Base-by-base conservation (phyloP, 306 rosid genomes). In the Medicago truncatula region DNA sequence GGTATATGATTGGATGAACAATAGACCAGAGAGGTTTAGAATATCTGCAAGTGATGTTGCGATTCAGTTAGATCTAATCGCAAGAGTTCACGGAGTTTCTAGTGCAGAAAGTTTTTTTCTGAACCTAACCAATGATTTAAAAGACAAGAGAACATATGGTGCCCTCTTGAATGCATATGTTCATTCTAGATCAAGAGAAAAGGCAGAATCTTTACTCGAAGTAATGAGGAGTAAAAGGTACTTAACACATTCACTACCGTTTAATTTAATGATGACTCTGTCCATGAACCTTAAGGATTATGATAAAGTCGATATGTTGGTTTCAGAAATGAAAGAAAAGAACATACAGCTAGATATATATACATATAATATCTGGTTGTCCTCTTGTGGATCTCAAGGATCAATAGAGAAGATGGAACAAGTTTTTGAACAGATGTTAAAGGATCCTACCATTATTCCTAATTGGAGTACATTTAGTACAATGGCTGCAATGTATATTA, bases 221-320 rank as follows among this genome's bases (percentile, higher is more conserved):
- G 68, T 49, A 77, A 96, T 96, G 93, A 89, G 92, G 85, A 80
- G 60, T 64, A 96, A 88, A 85, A 89, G 86, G 23, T 85, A 84
- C 78, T 89, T 93, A 11, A 40, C 65, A 41, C 90, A 90, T 53
- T 23, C 97, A 0, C 97, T 96, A 62, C 91, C 99, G 56, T 92
- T 74, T 83, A 96, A 96, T 82, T 95, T 90, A 71, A 96, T 96
- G 98, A 96, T 96, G 99, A 96, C 97, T 77, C 89, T 96, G 63
- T 96, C 92, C 81, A 88, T 88, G 98, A 92, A 92, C 80, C 84
- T 87, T 25, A 82, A 77, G 85, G 97, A 96, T 64, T 90, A 84
- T 80, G 93, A 83, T 71, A 88, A 90, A 81, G 99, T 90, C 67
- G 96, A 92, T 44, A 84, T 39, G 7, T 18, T 89, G 80, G 81